Evolutionary conservation across 352 stramenopile genomes (phyloP).

Genomic region (Salisapilia sapeloensis): DNA sequence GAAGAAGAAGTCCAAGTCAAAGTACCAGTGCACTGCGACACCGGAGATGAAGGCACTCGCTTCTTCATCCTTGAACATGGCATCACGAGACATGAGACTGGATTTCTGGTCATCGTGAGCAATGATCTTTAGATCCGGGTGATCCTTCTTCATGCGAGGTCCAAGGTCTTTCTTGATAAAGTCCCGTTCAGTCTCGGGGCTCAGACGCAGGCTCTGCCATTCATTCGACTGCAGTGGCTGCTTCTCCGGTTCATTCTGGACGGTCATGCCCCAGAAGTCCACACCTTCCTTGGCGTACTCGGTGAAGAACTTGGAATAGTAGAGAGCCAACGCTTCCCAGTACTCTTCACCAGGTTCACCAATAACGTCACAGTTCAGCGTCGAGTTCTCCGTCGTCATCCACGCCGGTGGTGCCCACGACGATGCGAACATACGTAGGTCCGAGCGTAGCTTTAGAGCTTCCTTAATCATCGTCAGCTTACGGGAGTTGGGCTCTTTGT

Average conservation of each 20-base stretch:
- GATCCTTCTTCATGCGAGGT: slow-evolving; percentile 31
- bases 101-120: slow-evolving; percentile 75
- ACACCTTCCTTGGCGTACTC: slow-evolving; percentile 64
- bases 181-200: slow-evolving; percentile 16
- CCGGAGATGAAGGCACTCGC: slow-evolving; percentile 58
- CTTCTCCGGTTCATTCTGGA: slow-evolving; percentile 71
- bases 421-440: slow-evolving; percentile 57
- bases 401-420: slow-evolving; percentile 72
- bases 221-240: slow-evolving; percentile 13
- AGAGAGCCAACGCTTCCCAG: slow-evolving; percentile 65
- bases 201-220: slow-evolving; percentile 44
- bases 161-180: slow-evolving; percentile 73
- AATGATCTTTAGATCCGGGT: slow-evolving; percentile 73
- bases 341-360: slow-evolving; percentile 34
- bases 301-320: slow-evolving; percentile 76
- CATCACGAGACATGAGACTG: slow-evolving; percentile 20
- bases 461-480: slow-evolving; percentile 63
- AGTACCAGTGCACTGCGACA: slow-evolving; percentile 81
- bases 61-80: slow-evolving; percentile 23
- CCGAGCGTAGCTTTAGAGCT: slow-evolving; percentile 17
- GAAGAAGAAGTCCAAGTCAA: slow-evolving; percentile 32
- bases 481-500: slow-evolving; percentile 30
- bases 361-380: slow-evolving; percentile 34
- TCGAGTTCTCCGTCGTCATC: slow-evolving; percentile 70
- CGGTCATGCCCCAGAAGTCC: slow-evolving; percentile 62